Base-by-base conservation (phyloP, 2,329 filamentous ascomycete genomes). In the Ophiostoma novo-ulmi region DNA sequence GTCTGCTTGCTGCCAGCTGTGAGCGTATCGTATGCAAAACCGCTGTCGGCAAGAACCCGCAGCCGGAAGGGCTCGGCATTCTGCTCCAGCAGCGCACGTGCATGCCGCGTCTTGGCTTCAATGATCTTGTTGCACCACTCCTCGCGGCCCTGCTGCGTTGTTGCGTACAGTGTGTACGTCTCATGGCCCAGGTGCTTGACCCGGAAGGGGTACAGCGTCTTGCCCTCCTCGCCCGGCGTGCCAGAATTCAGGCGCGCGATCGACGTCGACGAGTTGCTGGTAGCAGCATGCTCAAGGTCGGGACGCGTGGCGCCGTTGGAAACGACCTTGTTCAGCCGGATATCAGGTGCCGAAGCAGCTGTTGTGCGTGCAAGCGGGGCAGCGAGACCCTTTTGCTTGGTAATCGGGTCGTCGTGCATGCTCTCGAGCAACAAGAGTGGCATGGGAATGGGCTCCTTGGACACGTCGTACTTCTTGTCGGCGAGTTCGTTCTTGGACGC, bases 41-140 rank as follows among this genome's bases (percentile, higher is more conserved):
- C 92, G 63, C 91, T 90, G 78, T 99, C 95, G 0, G 95, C 94
- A 78, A 99, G 89, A 10, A 99, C 93, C 31, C 93, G 89, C 8
- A 99, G 82, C 68, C 92, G 87, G 85, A 99, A 99, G 0, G 95
- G 95, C 79, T 99, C 95, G 0, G 95, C 94, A 77, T 98, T 97
- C 77, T 99, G 95, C 4, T 91, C 89, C 79, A 92, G 91, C 5
- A 98, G 83, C 3, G 94, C 92, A 69, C 93, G 90, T 31, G 95
- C 95, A 78, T 99, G 94, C 72, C 91, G 89, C 7, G 93, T 97
- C 83, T 99, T 99, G 41, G 95, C 95, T 79, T 97, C 91, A 65
- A 96, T 90, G 75, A 99, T 97, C 80, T 93, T 97, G 74, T 89
- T 88, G 76, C 93, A 97, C 96, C 96, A 99, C 67, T 97, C 92